Percentiles rank a stretch among this genome's conserved stretches.
phyloP scores from a whole-genome alignment of 2,329 filamentous ascomycete genomes.

The Dactylellina cionopaga region DNA sequence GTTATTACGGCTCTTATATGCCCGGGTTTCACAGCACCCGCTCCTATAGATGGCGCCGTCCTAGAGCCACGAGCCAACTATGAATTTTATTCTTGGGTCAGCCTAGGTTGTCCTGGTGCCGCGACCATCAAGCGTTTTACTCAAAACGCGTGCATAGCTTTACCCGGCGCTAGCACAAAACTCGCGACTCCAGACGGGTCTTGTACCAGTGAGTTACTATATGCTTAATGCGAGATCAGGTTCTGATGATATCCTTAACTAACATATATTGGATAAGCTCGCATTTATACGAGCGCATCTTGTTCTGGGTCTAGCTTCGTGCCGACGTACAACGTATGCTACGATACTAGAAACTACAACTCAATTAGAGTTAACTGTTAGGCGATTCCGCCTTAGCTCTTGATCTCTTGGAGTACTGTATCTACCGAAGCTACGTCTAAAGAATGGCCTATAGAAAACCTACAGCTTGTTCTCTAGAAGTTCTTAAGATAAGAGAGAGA shows the following conservation, averaged over 20 bases:
- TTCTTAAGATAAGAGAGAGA: background rate
- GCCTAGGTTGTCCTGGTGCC: constrained; percentile 19
- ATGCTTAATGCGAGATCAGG: background rate
- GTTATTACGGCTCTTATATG: constrained; percentile 6
- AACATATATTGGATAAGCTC: constrained; percentile 21
- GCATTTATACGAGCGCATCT: constrained; percentile 20
- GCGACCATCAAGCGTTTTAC: constrained; percentile 8
- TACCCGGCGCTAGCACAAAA: constrained; percentile 30
- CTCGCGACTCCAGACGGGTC: constrained; percentile 26
- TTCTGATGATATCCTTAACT: constrained; percentile 2
- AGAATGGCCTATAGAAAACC: background rate
- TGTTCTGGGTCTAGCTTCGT: constrained; percentile 23
- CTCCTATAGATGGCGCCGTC: background rate
- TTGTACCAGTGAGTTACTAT: constrained; percentile 22
- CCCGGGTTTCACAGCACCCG: constrained; percentile 18
- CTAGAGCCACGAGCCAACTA: constrained; percentile 27
- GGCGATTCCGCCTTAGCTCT: background rate
- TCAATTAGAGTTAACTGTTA: constrained; percentile 33
- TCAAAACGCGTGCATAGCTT: constrained; percentile 7
- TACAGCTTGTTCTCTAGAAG: background rate
- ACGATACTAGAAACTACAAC: constrained; percentile 41
- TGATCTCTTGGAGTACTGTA: background rate
- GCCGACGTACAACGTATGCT: constrained; percentile 6
- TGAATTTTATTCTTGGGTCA: constrained; percentile 27
- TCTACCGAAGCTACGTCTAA: background rate